Evolutionary conservation across 768 basidiomycete genomes (phyloP).

Genomic region (Auricularia auricula-judae): DNA sequence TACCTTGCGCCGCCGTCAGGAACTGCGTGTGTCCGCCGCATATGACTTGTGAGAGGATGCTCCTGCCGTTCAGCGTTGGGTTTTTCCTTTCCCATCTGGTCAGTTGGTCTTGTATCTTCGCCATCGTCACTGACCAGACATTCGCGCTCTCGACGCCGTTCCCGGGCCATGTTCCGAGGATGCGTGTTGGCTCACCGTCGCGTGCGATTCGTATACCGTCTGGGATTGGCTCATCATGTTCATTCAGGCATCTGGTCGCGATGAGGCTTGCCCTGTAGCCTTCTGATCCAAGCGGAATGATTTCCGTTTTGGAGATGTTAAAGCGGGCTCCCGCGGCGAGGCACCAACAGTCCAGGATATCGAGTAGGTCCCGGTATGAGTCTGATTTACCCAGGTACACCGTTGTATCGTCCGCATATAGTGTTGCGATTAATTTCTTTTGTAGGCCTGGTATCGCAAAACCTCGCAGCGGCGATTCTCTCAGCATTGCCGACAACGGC

Average conservation of each 20-base stretch:
- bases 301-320: constrained; percentile 29
- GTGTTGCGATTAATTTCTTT: constrained; percentile 7
- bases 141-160: constrained; percentile 13
- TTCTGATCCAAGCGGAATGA: constrained; percentile 23
- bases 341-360: constrained; percentile 29
- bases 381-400: constrained; percentile 23
- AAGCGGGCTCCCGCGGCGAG: constrained; percentile 28
- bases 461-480: constrained; percentile 15
- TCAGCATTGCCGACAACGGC: constrained; percentile 8
- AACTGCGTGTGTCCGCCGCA: constrained; percentile 25
- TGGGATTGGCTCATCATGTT: constrained; percentile 7
- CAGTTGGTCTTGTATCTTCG: constrained; percentile 16
- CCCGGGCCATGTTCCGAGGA: constrained; percentile 24
- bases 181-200: constrained; percentile 19
- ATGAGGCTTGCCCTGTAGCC: constrained; percentile 10
- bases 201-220: constrained; percentile 15
- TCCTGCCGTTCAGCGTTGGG: constrained; percentile 21
- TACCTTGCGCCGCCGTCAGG: constrained; percentile 23
- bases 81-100: constrained; percentile 16
- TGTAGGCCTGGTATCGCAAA: constrained; percentile 9
- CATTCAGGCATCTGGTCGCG: neutral
- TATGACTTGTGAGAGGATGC: constrained; percentile 17
- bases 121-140: constrained; percentile 19
- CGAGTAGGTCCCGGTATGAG: constrained; percentile 13
- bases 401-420: constrained; percentile 32